Evolutionary conservation across 2,329 filamentous ascomycete genomes (phyloP).

Genomic region (Akanthomyces dipterigenus): DNA sequence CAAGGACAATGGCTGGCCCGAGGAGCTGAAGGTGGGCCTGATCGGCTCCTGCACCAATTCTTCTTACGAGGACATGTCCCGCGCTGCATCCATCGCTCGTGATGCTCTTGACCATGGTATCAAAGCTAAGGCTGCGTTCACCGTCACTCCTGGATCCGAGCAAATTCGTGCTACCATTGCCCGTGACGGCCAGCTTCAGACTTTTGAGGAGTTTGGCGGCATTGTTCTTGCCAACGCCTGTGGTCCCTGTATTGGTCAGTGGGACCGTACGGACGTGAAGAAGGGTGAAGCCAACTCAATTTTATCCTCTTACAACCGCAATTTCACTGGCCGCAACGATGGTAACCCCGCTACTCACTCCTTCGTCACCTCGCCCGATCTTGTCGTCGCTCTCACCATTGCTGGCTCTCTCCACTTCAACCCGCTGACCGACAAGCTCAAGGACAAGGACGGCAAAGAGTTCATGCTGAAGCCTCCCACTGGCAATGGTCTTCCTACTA

Average conservation of each 20-base stretch:
- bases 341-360: slow-evolving; percentile 92
- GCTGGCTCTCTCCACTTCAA: slow-evolving; percentile 89
- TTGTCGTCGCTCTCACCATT: slow-evolving; percentile 80
- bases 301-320: slow-evolving; percentile 98
- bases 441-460: slow-evolving; percentile 93
- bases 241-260: slow-evolving; percentile 88
- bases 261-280: slow-evolving; percentile 88
- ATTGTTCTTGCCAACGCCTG: slow-evolving; percentile 94
- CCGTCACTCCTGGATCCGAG: slow-evolving; percentile 92
- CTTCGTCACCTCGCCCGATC: slow-evolving; percentile 84
- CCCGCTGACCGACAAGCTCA: slow-evolving; percentile 83
- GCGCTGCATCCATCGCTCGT: slow-evolving; percentile 82
- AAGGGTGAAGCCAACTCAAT: slow-evolving; percentile 97
- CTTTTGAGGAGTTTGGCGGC: slow-evolving; percentile 93
- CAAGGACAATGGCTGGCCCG: slow-evolving; percentile 91
- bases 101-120: slow-evolving; percentile 88
- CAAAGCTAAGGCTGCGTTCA: slow-evolving; percentile 90
- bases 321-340: slow-evolving; percentile 98
- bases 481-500: slow-evolving; percentile 71
- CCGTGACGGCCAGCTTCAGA: slow-evolving; percentile 84
- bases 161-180: slow-evolving; percentile 92
- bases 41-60: slow-evolving; percentile 98
- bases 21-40: slow-evolving; percentile 91
- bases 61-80: slow-evolving; percentile 82
- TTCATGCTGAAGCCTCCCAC: slow-evolving; percentile 78